These are phyloP conservation scores for Arachis monticola DNA, from an alignment of 331 rosid species.

Conservation along the genomic window DNA sequence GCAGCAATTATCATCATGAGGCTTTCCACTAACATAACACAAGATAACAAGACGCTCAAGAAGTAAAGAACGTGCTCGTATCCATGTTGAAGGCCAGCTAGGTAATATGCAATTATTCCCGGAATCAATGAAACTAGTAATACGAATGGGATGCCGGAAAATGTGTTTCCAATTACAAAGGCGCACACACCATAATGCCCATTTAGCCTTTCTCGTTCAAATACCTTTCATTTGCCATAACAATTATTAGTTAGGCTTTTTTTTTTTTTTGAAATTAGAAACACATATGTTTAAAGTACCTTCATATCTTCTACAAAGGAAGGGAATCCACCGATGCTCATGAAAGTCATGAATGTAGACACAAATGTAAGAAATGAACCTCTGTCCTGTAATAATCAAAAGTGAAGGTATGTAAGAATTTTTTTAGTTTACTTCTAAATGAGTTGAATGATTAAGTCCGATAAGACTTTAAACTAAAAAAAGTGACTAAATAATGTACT, in stretches of 20 bases:
- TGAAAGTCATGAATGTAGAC: conserved; percentile 60
- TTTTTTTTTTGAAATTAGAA: no score
- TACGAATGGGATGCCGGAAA: conserved; percentile 59
- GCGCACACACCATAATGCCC: conserved; percentile 67
- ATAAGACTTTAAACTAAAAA: no score
- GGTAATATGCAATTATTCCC: conserved; percentile 38
- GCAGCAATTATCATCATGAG: conserved; percentile 75
- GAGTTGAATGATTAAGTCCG: no score
- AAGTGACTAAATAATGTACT: no score
- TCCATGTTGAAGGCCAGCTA: conserved; percentile 43
- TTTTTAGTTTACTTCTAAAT: no score
- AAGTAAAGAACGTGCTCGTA: conserved; percentile 50
- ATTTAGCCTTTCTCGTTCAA: conserved; percentile 65
- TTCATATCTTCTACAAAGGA: conserved; percentile 84
- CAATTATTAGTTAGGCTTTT: no score
- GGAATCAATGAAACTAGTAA: conserved; percentile 44
- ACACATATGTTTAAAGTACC: conserved; percentile 21
- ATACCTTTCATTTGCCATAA: conserved; percentile 44
- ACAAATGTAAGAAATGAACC: conserved; percentile 50
- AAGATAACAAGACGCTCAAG: conserved; percentile 35
- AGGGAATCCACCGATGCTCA: conserved; percentile 83
- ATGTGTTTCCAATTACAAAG: conserved; percentile 62
- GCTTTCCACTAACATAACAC: conserved; percentile 68
- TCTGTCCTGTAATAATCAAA: conserved; percentile 52
- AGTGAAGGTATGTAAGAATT: not conserved